phyloP scores from a whole-genome alignment of 164 flowering plant species.

The Euptelea pleiosperma region DNA sequence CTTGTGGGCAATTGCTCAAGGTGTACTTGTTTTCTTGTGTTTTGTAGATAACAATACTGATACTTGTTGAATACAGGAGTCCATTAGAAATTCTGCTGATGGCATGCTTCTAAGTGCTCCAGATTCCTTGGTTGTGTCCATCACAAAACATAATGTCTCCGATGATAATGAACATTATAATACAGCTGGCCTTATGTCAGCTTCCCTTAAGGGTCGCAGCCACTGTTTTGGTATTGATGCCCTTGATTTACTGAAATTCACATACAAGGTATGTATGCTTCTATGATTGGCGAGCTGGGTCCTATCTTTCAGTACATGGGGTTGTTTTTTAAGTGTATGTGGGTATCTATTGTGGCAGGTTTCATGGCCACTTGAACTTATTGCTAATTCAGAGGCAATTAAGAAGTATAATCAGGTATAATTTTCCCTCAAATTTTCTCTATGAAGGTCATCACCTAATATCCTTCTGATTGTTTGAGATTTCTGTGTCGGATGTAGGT shows the following conservation, averaged over 20 bases:
- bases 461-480: not conserved
- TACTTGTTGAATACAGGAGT: slow-evolving; percentile 54
- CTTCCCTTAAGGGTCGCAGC: slow-evolving; percentile 45
- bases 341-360: slow-evolving; percentile 44
- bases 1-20: not conserved
- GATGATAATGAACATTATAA: slow-evolving; percentile 37
- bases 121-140: slow-evolving; percentile 76
- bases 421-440: slow-evolving; percentile 11
- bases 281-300: not conserved
- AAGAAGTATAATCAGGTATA: slow-evolving; percentile 92
- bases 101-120: slow-evolving; percentile 66
- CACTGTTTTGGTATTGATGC: slow-evolving; percentile 62
- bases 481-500: slow-evolving; percentile 47
- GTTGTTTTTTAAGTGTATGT: not conserved
- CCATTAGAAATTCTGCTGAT: slow-evolving; percentile 91
- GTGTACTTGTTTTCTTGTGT: not conserved
- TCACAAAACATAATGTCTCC: slow-evolving; percentile 33
- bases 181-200: slow-evolving; percentile 27
- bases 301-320: not conserved
- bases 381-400: slow-evolving; percentile 79
- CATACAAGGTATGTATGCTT: slow-evolving; percentile 63
- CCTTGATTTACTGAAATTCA: slow-evolving; percentile 69
- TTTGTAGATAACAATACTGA: slow-evolving; percentile 1
- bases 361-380: slow-evolving; percentile 98
- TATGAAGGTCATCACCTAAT: not conserved